Base-by-base conservation (phyloP, 495 filamentous ascomycete genomes). In the Penicillium bovifimosum region DNA sequence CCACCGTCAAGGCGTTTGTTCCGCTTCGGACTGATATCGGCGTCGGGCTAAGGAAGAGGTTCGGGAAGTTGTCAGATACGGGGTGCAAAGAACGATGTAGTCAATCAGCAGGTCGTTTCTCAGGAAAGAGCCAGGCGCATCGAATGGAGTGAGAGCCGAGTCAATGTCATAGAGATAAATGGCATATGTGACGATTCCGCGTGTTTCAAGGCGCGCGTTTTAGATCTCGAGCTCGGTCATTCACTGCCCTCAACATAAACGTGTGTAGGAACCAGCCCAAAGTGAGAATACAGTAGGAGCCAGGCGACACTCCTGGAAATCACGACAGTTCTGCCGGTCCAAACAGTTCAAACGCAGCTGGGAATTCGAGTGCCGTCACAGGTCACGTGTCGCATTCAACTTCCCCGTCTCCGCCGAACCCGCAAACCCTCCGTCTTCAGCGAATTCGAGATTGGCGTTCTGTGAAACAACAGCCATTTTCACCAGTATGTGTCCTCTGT, bases 351-450 rank as follows among this genome's bases (percentile, higher is more conserved):
- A 47, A 28, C 16, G 16, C 33, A 11, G 34, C 34, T 13, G 45
- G 16, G 27, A 17, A 33, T 33, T 48, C 35, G 46, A 48, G 49
- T 53, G 54, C 57, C 44, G 57, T 60, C 57, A 60, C 44, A n/a
- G 49, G 36, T 57, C 57, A 60, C 57, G 55, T 58, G 46, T 9
- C 9, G 18, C 10, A 14, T 1, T 13, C 14, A 28, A 49, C 11
- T 14, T 52, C 47, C 40, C 36, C 48, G 38, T 47, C 55, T 49
- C 52, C 52, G 44, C 33, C 14, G 36, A 51, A 40, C 29, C 29
- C 38, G 48, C 48, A 50, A 50, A 50, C 48, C 29, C 48, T 50
- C 48, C 24, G 26, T 38, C 38, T 40, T 40, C 36, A 26, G 46
- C 50, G 50, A 24, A 42, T 52, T 59, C 45, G 47, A 56, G 39